Conservation (phyloP, 306 rosid species). For the Trichosanthes truncata region DNA sequence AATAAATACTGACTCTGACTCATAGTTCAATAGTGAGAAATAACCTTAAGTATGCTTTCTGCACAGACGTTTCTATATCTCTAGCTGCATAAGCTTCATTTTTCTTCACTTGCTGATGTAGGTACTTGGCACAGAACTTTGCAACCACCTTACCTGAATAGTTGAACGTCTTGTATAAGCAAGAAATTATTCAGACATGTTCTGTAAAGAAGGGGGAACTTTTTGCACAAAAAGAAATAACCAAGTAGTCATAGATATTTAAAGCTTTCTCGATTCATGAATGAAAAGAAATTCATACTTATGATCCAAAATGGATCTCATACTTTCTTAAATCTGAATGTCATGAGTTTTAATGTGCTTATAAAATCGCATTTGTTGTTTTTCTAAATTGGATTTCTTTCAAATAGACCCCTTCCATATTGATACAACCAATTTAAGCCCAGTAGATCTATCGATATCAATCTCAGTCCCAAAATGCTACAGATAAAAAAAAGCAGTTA, state of each 20-base stretch:
- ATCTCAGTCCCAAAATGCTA: background rate
- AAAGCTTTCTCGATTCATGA: background rate
- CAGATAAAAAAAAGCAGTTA: background rate
- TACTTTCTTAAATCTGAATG: background rate
- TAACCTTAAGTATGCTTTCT: conserved; percentile 82
- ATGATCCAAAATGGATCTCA: background rate
- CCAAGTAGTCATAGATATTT: background rate
- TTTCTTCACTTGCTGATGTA: conserved; percentile 82
- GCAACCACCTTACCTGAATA: conserved; percentile 93
- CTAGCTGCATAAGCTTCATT: conserved; percentile 57
- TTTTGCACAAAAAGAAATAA: background rate
- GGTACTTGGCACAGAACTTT: conserved; percentile 90
- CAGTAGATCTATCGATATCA: background rate
- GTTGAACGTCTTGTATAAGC: conserved; percentile 21
- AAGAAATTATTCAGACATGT: background rate
- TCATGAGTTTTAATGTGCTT: background rate
- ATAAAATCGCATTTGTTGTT: background rate
- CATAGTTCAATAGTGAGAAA: conserved; percentile 13
- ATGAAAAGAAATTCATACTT: background rate
- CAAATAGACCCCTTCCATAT: background rate
- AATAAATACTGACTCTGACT: conserved; percentile 17
- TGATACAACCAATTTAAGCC: background rate
- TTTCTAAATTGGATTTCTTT: background rate
- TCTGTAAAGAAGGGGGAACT: background rate
- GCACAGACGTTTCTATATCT: conserved; percentile 70